Evolutionary conservation across 2,329 filamentous ascomycete genomes (phyloP), one percentile per base, ranked within the genome.

Genomic region (Podosphaera fusca): DNA sequence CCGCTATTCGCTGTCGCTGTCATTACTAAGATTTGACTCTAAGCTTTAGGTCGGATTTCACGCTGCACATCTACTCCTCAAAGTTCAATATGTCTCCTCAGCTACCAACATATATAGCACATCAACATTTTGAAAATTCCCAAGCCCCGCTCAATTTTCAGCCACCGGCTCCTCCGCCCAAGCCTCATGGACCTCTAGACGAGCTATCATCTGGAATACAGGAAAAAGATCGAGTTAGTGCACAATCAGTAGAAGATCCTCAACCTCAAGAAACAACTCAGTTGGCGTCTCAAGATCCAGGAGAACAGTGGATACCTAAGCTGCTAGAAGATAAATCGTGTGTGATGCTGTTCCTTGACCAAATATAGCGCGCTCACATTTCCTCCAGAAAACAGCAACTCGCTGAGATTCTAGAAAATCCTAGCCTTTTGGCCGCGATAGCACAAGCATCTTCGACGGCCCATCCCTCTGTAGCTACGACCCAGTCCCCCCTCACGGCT

Each of bases 291-390:
- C 70, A 74, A 2, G 80, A 82, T 62, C 79, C 79, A 0, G 79
- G 81, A 29, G 80, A 85, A 56, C 77, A 81, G 60, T 95, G 88
- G 88, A 74, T 95, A 2, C 88, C 88, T 1, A 77, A 79, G 59
- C 72, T 80, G 10, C 71, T 95, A 1, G 78, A 85, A 65, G 85
- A 92, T 65, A 94, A 92, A 72, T 82, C 85, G 87, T 94, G 73
- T 61, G 79, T 71, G 60, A 60, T 58, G 59, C 62, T 60, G 45
- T 63, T 60, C 59, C 59, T 56, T 56, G 55, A 38, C 59, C 51
- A 46, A 56, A 35, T 58, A 52, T 51, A 46, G 56, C n/a, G 56
- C 52, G 60, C 55, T 57, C 58, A 38, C 58, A 58, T 56, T 62
- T 56, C 54, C 33, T 42, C 33, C 66, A 87, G 87, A 55, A 90